phyloP scores from a whole-genome alignment of 148 eudicot genomes.

The Chenopodium formosanum region DNA sequence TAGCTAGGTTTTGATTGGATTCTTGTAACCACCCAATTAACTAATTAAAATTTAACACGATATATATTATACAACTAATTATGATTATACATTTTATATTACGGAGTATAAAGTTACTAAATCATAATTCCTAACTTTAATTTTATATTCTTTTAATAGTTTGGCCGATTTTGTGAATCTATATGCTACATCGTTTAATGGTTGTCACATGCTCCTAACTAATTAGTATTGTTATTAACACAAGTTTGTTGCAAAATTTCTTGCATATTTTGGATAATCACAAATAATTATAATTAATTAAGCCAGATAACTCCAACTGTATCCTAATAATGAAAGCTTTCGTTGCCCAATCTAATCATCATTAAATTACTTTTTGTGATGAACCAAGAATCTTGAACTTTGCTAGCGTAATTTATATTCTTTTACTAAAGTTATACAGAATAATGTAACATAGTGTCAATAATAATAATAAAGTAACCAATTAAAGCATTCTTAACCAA shows the following conservation, averaged over 20 bases:
- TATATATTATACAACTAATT: neutral
- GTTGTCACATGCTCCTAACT: conserved; percentile 13
- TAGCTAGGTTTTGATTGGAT: neutral
- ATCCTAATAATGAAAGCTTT: conserved; percentile 5
- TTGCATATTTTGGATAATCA: neutral
- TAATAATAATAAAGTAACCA: no score
- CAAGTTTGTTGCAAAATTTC: neutral
- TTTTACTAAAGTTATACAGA: no score
- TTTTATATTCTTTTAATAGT: neutral
- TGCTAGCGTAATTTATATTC: no score
- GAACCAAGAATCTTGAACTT: no score
- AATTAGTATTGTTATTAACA: neutral
- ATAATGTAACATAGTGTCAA: no score
- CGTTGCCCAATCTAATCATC: neutral
- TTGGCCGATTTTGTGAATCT: conserved; percentile 7
- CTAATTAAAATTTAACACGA: neutral
- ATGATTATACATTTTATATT: neutral
- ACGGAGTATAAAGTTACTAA: neutral
- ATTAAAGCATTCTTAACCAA: no score
- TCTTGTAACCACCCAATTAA: neutral
- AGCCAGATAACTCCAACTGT: conserved; percentile 13
- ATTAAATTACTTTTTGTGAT: neutral
- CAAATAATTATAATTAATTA: neutral
- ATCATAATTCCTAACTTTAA: neutral
- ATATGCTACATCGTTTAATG: conserved; percentile 7